A percentile compares a stretch with the other conserved stretches of the same genome.
These are phyloP conservation scores for Amanita pseudoporphyria DNA, from an alignment of 768 basidiomycete genomes.

Conservation along the genomic window DNA sequence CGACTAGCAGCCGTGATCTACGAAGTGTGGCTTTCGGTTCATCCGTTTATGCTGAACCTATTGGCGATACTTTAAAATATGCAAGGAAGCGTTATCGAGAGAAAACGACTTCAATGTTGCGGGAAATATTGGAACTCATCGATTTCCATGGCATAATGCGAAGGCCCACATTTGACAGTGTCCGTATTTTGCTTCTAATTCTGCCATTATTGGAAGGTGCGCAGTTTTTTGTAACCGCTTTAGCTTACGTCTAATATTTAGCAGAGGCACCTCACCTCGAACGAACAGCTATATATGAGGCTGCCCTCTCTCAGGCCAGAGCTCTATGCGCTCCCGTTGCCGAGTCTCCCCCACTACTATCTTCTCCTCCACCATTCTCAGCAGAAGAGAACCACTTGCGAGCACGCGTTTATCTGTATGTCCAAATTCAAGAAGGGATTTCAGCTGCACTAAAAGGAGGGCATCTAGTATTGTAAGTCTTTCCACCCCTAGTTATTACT, in stretches of 20 bases:
- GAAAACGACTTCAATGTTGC: slow-evolving; percentile 57
- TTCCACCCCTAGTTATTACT: slow-evolving; percentile 1
- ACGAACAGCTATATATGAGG: slow-evolving; percentile 63
- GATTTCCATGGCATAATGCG: slow-evolving; percentile 74
- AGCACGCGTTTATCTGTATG: slow-evolving; percentile 85
- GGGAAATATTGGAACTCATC: slow-evolving; percentile 69
- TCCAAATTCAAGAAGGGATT: slow-evolving; percentile 77
- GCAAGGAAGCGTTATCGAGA: slow-evolving; percentile 37
- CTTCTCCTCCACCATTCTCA: slow-evolving; percentile 33
- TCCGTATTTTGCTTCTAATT: slow-evolving; percentile 67
- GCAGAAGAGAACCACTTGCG: slow-evolving; percentile 56
- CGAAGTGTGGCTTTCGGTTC: not conserved
- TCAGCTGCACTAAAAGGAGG: slow-evolving; percentile 79
- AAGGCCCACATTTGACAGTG: slow-evolving; percentile 80
- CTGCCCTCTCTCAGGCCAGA: slow-evolving; percentile 74
- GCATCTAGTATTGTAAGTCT: slow-evolving; percentile 64
- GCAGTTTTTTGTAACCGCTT: slow-evolving; percentile 10
- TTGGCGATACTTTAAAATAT: slow-evolving; percentile 20
- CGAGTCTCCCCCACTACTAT: slow-evolving; percentile 19
- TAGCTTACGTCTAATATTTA: slow-evolving; percentile 8
- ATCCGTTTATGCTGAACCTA: not conserved
- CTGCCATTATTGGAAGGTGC: slow-evolving; percentile 80
- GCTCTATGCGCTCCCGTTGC: slow-evolving; percentile 55
- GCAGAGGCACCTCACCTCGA: slow-evolving; percentile 39
- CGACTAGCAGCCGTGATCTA: not conserved